phyloP scores from a whole-genome alignment of 257 asterid genomes.

The Solanum clarkiae region DNA sequence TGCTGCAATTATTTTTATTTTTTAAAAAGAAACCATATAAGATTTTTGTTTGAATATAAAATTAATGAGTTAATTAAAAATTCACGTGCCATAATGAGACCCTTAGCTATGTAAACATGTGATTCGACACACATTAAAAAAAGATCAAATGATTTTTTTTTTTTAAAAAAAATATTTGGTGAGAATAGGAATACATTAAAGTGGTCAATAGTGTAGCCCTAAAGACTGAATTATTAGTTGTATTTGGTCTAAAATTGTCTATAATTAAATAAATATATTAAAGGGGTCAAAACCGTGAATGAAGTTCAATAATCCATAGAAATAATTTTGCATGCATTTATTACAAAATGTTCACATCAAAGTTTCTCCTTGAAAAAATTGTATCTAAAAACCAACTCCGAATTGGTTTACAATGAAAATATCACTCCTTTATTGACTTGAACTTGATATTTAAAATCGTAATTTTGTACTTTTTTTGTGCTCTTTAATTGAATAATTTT shows the following conservation, averaged over 20 bases:
- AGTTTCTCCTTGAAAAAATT: not conserved
- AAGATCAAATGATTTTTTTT: not conserved
- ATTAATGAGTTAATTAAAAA: not conserved
- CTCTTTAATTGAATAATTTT: no score
- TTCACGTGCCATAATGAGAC: not conserved
- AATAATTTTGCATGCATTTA: not conserved
- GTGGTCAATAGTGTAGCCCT: not conserved
- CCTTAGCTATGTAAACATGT: not conserved
- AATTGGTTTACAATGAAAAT: not conserved
- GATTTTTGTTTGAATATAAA: not conserved
- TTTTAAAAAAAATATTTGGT: not conserved
- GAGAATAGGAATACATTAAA: not conserved
- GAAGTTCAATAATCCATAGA: not conserved
- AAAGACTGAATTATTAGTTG: not conserved
- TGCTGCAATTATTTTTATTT: no score
- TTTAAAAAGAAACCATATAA: not conserved
- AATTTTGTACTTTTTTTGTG: no score
- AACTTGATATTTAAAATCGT: not conserved
- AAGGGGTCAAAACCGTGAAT: not conserved
- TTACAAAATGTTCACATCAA: not conserved
- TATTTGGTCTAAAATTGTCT: not conserved
- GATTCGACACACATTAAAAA: not conserved
- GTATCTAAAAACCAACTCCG: not conserved
- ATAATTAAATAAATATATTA: not conserved
- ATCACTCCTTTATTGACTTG: not conserved